These are phyloP conservation scores for Termitomyces sp. DNA, from an alignment of 768 basidiomycete genomes.

Conservation along the genomic window DNA sequence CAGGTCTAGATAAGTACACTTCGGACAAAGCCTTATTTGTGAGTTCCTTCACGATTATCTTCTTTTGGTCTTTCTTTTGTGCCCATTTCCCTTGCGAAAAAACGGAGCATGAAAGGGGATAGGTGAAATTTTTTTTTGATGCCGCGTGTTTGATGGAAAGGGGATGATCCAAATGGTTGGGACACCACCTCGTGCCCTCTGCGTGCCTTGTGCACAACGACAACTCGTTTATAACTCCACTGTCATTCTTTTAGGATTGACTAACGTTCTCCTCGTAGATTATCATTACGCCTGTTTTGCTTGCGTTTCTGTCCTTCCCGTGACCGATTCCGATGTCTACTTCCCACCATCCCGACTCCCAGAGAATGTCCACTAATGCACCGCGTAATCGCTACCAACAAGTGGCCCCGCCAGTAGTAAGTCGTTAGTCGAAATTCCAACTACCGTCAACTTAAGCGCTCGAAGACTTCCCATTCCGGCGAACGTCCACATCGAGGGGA, in stretches of 20 bases:
- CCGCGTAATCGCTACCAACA: conserved; percentile 18
- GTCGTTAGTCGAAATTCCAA: conserved; percentile 3
- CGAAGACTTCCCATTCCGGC: conserved; percentile 16
- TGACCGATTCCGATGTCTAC: conserved; percentile 15
- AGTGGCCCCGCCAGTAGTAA: conserved; percentile 13
- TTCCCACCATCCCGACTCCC: conserved; percentile 15
- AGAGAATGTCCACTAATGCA: conserved; percentile 18
- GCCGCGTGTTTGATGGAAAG: conserved; percentile 3
- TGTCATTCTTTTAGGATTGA: conserved; percentile 6
- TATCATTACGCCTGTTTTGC: neutral
- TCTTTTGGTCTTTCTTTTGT: neutral
- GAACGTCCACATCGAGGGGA: conserved; percentile 28
- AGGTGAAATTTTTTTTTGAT: conserved; percentile 1
- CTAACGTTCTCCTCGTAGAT: conserved; percentile 11
- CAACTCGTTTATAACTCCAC: conserved; percentile 13
- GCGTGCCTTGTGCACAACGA: neutral
- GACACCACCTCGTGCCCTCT: neutral
- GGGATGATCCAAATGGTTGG: neutral
- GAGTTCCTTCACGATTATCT: conserved; percentile 2
- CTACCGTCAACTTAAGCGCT: neutral
- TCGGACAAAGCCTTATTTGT: conserved; percentile 5
- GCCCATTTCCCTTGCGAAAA: neutral
- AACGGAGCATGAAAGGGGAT: conserved; percentile 2
- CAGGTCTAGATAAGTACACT: neutral
- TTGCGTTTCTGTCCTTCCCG: conserved; percentile 4